Evolutionary conservation across 331 rosid species (phyloP).

Genomic region (Acacia concinna): DNA sequence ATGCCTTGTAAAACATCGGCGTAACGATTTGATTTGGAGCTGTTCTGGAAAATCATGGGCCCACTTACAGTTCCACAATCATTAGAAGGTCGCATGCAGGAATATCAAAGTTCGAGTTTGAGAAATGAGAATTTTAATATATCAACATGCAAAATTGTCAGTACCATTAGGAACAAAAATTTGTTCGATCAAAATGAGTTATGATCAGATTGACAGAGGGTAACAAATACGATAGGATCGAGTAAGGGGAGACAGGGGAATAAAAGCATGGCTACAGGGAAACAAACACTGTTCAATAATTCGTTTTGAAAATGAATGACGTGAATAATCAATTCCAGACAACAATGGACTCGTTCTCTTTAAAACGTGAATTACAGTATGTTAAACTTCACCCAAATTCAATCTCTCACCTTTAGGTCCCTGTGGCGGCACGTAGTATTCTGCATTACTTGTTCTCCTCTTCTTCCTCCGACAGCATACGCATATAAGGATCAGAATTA

Average conservation of each 20-base stretch:
- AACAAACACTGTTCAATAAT: not conserved
- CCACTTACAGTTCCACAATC: not conserved
- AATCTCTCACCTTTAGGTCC: conserved; percentile 62
- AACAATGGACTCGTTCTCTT: not conserved
- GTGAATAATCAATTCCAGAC: not conserved
- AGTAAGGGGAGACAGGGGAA: not conserved
- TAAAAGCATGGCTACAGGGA: not conserved
- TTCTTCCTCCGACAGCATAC: conserved; percentile 70
- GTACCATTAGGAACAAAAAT: not conserved
- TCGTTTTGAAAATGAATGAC: not conserved
- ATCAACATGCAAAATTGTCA: not conserved
- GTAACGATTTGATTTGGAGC: not conserved
- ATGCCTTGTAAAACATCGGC: not conserved
- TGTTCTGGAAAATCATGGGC: not conserved
- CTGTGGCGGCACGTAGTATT: conserved; percentile 37
- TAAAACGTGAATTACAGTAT: not conserved
- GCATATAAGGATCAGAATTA: conserved; percentile 56
- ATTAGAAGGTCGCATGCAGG: not conserved
- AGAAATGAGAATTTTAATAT: not conserved
- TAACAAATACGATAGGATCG: not conserved
- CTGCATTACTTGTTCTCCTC: conserved; percentile 76
- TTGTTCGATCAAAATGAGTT: not conserved
- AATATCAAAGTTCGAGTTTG: not conserved
- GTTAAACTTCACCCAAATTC: not conserved
- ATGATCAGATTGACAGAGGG: conserved; percentile 23